Conservation (phyloP, 805 yeast species). For the Yarrowia sp. region DNA sequence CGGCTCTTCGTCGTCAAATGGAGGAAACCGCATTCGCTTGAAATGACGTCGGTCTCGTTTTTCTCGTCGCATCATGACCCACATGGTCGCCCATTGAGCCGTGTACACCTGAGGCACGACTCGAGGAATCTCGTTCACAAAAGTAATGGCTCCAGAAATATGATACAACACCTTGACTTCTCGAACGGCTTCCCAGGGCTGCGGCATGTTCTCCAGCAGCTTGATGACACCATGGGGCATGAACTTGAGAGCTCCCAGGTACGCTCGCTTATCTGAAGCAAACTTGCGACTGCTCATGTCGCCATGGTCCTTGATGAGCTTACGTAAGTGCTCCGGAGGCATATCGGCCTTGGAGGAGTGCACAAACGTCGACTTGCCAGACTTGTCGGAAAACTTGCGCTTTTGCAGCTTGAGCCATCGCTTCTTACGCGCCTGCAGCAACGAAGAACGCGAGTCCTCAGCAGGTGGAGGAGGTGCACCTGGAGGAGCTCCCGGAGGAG, state of each 20-base stretch:
- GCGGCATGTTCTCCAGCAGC: slow-evolving; percentile 92
- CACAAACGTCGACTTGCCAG: slow-evolving; percentile 43
- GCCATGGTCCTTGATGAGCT: slow-evolving; percentile 76
- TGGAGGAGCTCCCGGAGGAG: slow-evolving; percentile 28
- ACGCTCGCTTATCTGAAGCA: slow-evolving; percentile 80
- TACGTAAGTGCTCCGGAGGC: slow-evolving; percentile 92
- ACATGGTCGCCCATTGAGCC: slow-evolving; percentile 94
- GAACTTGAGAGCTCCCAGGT: slow-evolving; percentile 85
- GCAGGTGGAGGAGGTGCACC: slow-evolving; percentile 31
- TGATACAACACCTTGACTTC: slow-evolving; percentile 90
- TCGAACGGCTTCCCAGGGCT: slow-evolving; percentile 91
- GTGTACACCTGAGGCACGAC: slow-evolving; percentile 87
- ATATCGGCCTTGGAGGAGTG: slow-evolving; percentile 69
- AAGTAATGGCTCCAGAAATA: slow-evolving; percentile 88
- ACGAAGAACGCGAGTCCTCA: slow-evolving; percentile 29
- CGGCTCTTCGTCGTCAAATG: slow-evolving; percentile 97
- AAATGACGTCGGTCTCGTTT: slow-evolving; percentile 87
- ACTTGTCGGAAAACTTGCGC: slow-evolving; percentile 46
- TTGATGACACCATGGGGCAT: slow-evolving; percentile 94
- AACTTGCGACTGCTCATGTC: slow-evolving; percentile 77
- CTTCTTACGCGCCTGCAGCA: slow-evolving; percentile 46
- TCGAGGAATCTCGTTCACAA: slow-evolving; percentile 87
- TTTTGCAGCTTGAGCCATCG: slow-evolving; percentile 67
- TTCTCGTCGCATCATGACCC: slow-evolving; percentile 92
- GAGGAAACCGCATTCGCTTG: slow-evolving; percentile 89